These are phyloP conservation scores for Lentinula aciculospora DNA, from an alignment of 768 basidiomycete species.

Conservation along the genomic window DNA sequence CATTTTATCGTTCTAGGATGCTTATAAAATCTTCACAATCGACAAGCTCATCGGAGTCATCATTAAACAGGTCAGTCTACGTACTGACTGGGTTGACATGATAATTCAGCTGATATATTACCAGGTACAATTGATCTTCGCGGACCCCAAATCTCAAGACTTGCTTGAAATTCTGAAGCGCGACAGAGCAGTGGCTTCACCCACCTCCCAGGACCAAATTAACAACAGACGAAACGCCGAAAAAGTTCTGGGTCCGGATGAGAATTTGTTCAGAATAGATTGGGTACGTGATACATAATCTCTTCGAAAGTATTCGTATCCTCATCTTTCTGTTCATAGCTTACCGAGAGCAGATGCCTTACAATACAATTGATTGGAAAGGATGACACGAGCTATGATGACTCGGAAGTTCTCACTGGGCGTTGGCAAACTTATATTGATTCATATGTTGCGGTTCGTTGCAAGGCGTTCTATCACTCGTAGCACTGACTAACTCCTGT, in stretches of 20 bases:
- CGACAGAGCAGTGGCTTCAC: slow-evolving; percentile 51
- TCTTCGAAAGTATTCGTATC: neutral
- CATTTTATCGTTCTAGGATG: slow-evolving; percentile 41
- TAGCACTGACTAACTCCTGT: neutral
- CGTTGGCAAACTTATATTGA: slow-evolving; percentile 81
- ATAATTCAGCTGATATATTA: slow-evolving; percentile 31
- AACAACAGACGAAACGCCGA: slow-evolving; percentile 64
- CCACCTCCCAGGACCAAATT: slow-evolving; percentile 68
- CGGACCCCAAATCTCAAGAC: slow-evolving; percentile 67
- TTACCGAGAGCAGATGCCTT: slow-evolving; percentile 59
- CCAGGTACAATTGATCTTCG: slow-evolving; percentile 62
- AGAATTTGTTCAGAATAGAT: slow-evolving; percentile 75
- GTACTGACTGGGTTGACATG: neutral
- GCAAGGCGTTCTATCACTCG: neutral
- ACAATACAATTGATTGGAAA: slow-evolving; percentile 76
- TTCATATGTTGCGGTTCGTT: slow-evolving; percentile 61
- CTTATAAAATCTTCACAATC: slow-evolving; percentile 88
- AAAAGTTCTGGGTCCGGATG: slow-evolving; percentile 67
- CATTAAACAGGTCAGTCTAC: slow-evolving; percentile 72
- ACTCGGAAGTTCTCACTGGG: slow-evolving; percentile 69
- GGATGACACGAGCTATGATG: slow-evolving; percentile 70
- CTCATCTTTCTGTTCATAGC: slow-evolving; percentile 28
- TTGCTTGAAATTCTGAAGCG: slow-evolving; percentile 65
- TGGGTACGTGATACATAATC: slow-evolving; percentile 60
- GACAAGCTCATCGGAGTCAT: slow-evolving; percentile 87